Evolutionary conservation across 495 filamentous ascomycete genomes (phyloP).

Genomic region (Penicillium riverlandense): DNA sequence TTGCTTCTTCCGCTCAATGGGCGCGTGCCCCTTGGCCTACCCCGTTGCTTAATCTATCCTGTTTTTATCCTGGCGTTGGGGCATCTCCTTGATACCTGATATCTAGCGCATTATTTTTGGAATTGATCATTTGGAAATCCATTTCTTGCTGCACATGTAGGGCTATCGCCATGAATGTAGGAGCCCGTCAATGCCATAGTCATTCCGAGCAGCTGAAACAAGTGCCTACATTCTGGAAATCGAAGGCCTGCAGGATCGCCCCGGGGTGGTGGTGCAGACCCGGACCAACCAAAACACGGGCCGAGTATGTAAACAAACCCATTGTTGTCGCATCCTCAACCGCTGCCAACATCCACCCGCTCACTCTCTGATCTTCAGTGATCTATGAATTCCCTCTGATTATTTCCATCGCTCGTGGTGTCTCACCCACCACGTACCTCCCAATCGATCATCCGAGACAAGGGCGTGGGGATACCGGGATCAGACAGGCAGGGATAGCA

Average conservation of each 20-base stretch:
- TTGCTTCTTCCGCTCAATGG: neutral
- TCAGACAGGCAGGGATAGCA: constrained; percentile 12
- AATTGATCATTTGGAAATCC: neutral
- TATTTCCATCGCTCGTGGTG: neutral
- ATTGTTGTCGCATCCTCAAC: too few relatives aligned
- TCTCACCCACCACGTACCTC: neutral
- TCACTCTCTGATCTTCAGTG: too few relatives aligned
- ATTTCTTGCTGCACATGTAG: neutral
- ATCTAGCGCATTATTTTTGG: neutral
- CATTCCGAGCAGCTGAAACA: too few relatives aligned
- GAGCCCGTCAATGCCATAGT: neutral
- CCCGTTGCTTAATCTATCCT: constrained; percentile 5
- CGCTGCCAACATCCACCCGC: too few relatives aligned
- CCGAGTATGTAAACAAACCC: constrained; percentile 24
- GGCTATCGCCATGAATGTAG: constrained; percentile 3
- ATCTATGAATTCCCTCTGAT: neutral
- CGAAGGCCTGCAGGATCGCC: too few relatives aligned
- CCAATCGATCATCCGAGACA: neutral
- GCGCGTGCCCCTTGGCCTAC: too few relatives aligned
- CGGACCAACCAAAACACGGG: constrained; percentile 21
- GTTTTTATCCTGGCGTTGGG: constrained; percentile 7
- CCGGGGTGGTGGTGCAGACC: neutral
- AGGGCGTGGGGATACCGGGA: constrained; percentile 9
- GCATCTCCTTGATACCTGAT: constrained; percentile 18
- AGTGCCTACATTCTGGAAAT: too few relatives aligned